Base-by-base conservation (phyloP, 1,284 basidiomycete species). In the Grifola frondosa region DNA sequence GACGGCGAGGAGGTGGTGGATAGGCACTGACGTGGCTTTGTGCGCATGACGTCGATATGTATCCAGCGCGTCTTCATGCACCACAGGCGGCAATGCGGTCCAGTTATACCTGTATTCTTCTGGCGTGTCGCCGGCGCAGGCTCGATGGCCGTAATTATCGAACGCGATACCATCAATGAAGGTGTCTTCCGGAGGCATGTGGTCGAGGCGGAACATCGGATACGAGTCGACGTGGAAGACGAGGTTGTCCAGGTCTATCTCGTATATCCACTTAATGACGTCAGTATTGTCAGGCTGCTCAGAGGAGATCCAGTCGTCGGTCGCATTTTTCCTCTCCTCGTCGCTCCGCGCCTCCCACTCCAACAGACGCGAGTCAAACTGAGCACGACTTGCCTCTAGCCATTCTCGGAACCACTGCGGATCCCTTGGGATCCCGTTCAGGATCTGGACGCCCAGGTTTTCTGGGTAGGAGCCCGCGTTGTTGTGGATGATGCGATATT, bases 191-290 rank as follows among this genome's bases (percentile, higher is more conserved):
- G 47, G 36, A 4, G 59, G 59, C 50, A 61, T 54, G 35, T 50
- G 39, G 16, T 49, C 42, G 19, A 61, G 35, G n/a, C 44, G 40
- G 37, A 55, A 59, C 12, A 58, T 34, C 6, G 56, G 57, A 8
- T 30, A 26, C 10, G 16, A 15, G 33, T 57, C 48, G 9, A 59
- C 35, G 13, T 49, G 42, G 37, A 58, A 60, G 25, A 55, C 39
- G 6, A 49, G 29, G 28, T 50, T 30, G 44, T 57, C 55, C 23
- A 56, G 33, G 36, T 61, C 58, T 17, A 61, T 44, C 37, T 54
- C 53, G 31, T 61, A 60, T 7, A 55, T 24, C 49, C 52, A 61
- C 30, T 60, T 50, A 29, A 58, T 57, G 22, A 53, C 5, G 9
- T 32, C 35, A 32, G 9, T 32, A n/a, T n/a, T n/a, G n/a, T n/a